Percentiles rank a stretch among this genome's conserved stretches.
phyloP scores from a whole-genome alignment of 2,329 filamentous ascomycete species.

The Penicillium brevicompactum region DNA sequence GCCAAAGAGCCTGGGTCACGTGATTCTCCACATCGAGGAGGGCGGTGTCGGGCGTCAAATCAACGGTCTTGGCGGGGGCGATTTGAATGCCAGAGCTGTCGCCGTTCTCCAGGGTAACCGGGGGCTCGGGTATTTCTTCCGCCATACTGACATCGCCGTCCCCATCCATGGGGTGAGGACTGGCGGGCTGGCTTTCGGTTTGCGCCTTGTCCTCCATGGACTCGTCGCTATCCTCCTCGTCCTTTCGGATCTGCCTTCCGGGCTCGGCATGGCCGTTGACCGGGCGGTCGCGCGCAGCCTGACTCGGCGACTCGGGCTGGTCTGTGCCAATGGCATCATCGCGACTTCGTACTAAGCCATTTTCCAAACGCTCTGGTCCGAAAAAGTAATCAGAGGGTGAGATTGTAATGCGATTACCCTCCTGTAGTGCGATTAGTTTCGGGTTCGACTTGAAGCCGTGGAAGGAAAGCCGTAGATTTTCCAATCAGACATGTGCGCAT shows the following conservation, averaged over 20 bases:
- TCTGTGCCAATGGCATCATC: constrained; percentile 33
- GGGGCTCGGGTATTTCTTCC: constrained; percentile 31
- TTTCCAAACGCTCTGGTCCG: constrained; percentile 45
- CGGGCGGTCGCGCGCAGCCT: constrained; percentile 37
- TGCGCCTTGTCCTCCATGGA: constrained; percentile 45
- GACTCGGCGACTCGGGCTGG: constrained; percentile 32
- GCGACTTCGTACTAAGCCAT: constrained; percentile 30
- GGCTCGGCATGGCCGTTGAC: constrained; percentile 43
- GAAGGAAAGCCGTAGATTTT: background rate
- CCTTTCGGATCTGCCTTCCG: constrained; percentile 38
- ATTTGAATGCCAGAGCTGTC: constrained; percentile 52
- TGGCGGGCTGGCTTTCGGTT: constrained; percentile 29
- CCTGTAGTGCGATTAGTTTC: constrained; percentile 32
- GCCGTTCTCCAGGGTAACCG: constrained; percentile 46
- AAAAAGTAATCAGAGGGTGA: constrained; percentile 49
- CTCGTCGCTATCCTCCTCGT: constrained; percentile 37
- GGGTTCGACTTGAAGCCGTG: background rate
- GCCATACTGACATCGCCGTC: constrained; percentile 49
- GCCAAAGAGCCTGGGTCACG: constrained; percentile 48
- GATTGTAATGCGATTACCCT: constrained; percentile 39
- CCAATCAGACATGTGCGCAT: background rate
- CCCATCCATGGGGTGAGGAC: constrained; percentile 37
- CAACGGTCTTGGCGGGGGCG: constrained; percentile 50
- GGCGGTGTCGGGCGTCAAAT: constrained; percentile 48
- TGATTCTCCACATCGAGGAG: constrained; percentile 44